These are phyloP conservation scores for Collybia sp. DNA, from an alignment of 768 basidiomycete species.

Conservation along the genomic window DNA sequence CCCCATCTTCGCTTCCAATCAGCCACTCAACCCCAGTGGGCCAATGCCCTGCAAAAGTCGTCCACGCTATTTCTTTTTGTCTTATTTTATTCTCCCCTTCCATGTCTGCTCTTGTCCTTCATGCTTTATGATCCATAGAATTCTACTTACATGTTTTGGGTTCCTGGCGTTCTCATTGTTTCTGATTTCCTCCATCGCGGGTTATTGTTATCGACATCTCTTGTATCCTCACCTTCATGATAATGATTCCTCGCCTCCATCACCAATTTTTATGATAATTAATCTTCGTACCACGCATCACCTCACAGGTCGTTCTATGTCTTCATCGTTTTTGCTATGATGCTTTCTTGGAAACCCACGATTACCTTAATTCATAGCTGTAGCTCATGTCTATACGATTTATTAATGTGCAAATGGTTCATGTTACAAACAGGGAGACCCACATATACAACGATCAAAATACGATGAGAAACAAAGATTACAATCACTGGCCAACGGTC, in stretches of 20 bases:
- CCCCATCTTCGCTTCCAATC: background rate
- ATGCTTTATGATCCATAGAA: background rate
- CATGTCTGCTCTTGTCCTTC: background rate
- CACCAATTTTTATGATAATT: slow-evolving; percentile 1
- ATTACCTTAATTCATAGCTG: too few species aligned
- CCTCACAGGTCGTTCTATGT: background rate
- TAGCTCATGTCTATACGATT: too few species aligned
- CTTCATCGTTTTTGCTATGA: too few species aligned
- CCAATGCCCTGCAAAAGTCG: too few species aligned
- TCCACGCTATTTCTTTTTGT: background rate
- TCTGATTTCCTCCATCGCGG: background rate
- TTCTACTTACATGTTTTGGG: background rate
- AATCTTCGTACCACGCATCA: background rate
- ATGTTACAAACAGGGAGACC: too few species aligned
- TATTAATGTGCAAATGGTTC: too few species aligned
- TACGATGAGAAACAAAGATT: background rate
- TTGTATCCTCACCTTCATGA: too few species aligned
- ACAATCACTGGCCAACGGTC: background rate
- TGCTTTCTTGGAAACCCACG: too few species aligned
- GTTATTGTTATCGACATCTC: too few species aligned
- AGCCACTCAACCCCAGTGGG: background rate
- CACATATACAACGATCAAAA: background rate
- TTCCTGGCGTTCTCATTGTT: background rate
- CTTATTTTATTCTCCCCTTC: background rate
- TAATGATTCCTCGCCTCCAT: background rate